These are phyloP conservation scores for Trichoderma atroviride DNA, from an alignment of 2,329 filamentous ascomycete genomes.

Conservation along the genomic window DNA sequence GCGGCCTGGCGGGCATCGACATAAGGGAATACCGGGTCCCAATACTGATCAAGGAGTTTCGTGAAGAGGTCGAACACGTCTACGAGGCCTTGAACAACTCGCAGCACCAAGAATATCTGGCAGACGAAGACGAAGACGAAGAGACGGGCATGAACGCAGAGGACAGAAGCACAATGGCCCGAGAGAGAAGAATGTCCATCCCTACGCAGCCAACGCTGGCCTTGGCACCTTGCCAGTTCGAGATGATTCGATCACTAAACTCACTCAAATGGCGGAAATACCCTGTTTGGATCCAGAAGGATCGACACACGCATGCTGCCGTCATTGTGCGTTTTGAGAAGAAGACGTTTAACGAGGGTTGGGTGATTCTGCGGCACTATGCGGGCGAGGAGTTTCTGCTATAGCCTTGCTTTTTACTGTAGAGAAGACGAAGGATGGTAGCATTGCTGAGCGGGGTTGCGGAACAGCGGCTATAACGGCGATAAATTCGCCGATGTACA, in stretches of 20 bases:
- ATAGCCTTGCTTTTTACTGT: conserved; percentile 29
- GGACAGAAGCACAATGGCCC: conserved; percentile 47
- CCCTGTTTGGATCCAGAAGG: conserved; percentile 74
- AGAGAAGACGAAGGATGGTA: background rate
- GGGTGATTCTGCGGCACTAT: conserved; percentile 79
- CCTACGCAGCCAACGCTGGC: conserved; percentile 71
- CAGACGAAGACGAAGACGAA: conserved; percentile 53
- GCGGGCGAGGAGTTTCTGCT: conserved; percentile 68
- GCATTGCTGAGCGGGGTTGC: background rate
- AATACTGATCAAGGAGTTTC: conserved; percentile 73
- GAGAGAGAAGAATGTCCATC: conserved; percentile 46
- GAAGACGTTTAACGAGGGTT: conserved; percentile 72
- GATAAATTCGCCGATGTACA: conserved; percentile 4
- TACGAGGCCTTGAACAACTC: conserved; percentile 73
- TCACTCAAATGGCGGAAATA: conserved; percentile 65
- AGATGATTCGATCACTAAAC: conserved; percentile 79
- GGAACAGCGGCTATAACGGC: background rate
- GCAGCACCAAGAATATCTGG: conserved; percentile 72
- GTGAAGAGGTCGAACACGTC: conserved; percentile 73
- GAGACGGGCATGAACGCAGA: conserved; percentile 41
- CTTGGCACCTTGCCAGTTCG: conserved; percentile 77
- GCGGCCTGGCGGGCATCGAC: conserved; percentile 67
- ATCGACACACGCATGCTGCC: conserved; percentile 82
- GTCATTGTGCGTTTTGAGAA: conserved; percentile 79
- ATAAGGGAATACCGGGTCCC: conserved; percentile 74